Evolutionary conservation across 116 monocot species (phyloP), one percentile per base, ranked within the genome.

Genomic region (Cymodocea nodosa): DNA sequence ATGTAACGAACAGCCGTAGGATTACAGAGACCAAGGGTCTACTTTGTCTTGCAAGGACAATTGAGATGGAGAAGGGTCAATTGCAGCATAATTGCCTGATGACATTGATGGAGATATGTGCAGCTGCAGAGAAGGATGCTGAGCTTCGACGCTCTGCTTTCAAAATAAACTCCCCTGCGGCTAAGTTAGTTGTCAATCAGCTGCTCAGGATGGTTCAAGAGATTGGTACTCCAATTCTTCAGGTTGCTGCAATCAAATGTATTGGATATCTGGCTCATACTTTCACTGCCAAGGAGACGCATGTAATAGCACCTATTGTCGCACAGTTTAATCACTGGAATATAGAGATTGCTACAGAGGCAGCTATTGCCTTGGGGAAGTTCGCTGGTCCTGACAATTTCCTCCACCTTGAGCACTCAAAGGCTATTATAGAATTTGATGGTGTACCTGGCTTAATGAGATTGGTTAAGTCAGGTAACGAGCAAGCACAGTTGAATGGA

Each of bases 1-100:
- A 74, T 51, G 5, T 75, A 49, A 62, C 81, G 9, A 87, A 75
- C 35, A 74, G 87, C 64, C 65, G 79, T 22, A 87, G 75, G 64
- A 84, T 87, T 50, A 77, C 87, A 5, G 87, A 87, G 70, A 81
- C 87, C n/a, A 84, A 77, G 53, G 84, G 81, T 19, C 70, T 87
- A 2, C 79, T 87, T 13, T 84, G 81, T 65, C 74, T 87, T 2
- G 72, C 84, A 35, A 79, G 77, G 63, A 20, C 78, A 35, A 71
- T 87, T 16, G 84, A 87, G 74, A 44, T 19, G 2, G 84, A 79
- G 51, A 79, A 71, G 51, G 84, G 75, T 4, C 76, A 76, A 55
- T 74, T 87, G 48, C 84, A 87, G 68, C 30, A 71, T 59, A 71
- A 84, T 54, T 87, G 81, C 59, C 61, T 79, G 23, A 79, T 81